Base-by-base conservation (phyloP, 139 green algal genomes). In the Mesotaenium endlicherianum region DNA sequence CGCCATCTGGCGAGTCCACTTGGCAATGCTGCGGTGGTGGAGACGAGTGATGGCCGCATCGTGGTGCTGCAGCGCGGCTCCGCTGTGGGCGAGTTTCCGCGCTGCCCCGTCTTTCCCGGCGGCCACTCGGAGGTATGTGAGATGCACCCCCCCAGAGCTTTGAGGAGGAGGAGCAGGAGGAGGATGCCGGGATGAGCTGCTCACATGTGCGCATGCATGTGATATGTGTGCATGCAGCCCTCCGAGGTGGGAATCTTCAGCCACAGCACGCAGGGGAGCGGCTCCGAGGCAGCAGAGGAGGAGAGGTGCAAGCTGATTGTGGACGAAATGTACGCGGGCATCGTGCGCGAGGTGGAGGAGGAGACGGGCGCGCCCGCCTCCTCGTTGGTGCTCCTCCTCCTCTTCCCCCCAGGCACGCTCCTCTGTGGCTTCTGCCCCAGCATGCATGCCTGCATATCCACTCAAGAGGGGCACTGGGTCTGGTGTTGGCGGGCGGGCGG, bases 61-160 rank as follows among this genome's bases (percentile, higher is more conserved):
- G 40, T 89, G 39, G 31, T 75, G 72, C 70, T 89, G 31, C 71
- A 83, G 57, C 41, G 85, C 20, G 71, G 80, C 34, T 39, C 47
- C 11, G 44, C 43, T 26, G 85, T 89, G 34, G 85, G 85, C 0
- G 85, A 89, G 43, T 75, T 67, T 42, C 68, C 85, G 14, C 57
- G 81, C 16, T 57, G 40, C 43, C 30, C 77, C 2, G 84, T 89
- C 36, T 88, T 87, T 70, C 67, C 84, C 0, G 84, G 84, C 2
- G 84, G 84, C 34, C 84, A 89, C 60, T 57, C 81, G 11, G 84
- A 89, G 75, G 75, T n/a, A n/a, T n/a, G n/a, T n/a, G n/a, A n/a
- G n/a, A n/a, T n/a, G n/a, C n/a, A n/a, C n/a, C n/a, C n/a, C n/a
- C n/a, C n/a, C n/a, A n/a, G n/a, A n/a, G n/a, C n/a, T n/a, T n/a